phyloP scores from a whole-genome alignment of 148 eudicot species.

The Nyssa sinensis region DNA sequence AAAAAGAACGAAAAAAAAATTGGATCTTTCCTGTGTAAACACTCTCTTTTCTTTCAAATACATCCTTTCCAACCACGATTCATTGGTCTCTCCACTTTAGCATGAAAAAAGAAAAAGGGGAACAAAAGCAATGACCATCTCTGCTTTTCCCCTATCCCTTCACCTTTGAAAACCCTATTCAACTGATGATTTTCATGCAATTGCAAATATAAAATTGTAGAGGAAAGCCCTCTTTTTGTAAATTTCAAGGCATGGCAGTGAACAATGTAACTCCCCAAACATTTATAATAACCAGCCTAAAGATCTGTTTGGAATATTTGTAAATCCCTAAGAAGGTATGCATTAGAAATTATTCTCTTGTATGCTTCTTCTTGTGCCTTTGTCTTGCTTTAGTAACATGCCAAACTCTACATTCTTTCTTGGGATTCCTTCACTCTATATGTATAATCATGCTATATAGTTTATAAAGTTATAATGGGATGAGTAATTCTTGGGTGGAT shows the following conservation, averaged over 20 bases:
- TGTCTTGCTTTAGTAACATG: constrained; percentile 46
- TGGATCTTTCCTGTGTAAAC: constrained; percentile 8
- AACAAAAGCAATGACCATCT: constrained; percentile 17
- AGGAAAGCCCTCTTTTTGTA: constrained; percentile 14
- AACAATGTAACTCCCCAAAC: constrained; percentile 11
- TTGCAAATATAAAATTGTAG: constrained; percentile 11
- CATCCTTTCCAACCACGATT: constrained; percentile 18
- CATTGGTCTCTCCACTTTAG: constrained; percentile 13
- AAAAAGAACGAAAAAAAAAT: neutral
- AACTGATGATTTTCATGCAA: constrained; percentile 39
- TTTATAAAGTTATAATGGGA: constrained; percentile 2
- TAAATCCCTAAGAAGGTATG: constrained; percentile 39
- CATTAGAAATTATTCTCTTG: constrained; percentile 23
- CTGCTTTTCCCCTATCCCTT: constrained; percentile 17
- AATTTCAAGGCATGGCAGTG: constrained; percentile 25
- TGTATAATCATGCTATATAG: constrained; percentile 12
- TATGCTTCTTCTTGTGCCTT: constrained; percentile 14
- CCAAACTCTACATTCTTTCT: constrained; percentile 42
- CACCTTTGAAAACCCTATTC: constrained; percentile 11
- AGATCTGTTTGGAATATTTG: constrained; percentile 38
- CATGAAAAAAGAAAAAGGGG: constrained; percentile 3
- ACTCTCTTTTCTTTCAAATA: constrained; percentile 13
- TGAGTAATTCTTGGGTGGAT: too few relatives aligned
- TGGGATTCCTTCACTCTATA: constrained; percentile 41
- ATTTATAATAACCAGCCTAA: constrained; percentile 15